A percentile compares a stretch with the other conserved stretches of the same genome.
Evolutionary conservation across 1,139 yeast genomes (phyloP).

Genomic region (Meyerozyma elateridarum): DNA sequence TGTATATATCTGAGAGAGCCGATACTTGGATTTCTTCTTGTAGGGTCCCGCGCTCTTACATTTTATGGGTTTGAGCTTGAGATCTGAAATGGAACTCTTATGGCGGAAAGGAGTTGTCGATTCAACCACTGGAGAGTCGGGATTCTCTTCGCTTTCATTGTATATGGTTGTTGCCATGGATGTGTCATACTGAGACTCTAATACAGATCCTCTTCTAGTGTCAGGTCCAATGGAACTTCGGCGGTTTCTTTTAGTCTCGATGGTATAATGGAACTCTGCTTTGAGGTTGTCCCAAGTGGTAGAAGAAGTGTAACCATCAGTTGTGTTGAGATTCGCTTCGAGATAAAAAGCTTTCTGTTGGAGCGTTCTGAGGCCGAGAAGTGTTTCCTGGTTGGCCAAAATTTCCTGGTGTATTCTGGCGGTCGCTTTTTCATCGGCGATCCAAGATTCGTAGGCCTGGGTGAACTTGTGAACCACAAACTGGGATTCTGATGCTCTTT

Average conservation of each 20-base stretch:
- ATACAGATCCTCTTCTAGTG: conserved; percentile 10
- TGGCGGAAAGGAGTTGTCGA: conserved; percentile 5
- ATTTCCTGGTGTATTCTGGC: not conserved
- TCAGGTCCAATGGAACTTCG: too few species aligned
- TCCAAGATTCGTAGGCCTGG: not conserved
- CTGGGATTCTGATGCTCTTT: not conserved
- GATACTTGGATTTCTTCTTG: conserved; percentile 39
- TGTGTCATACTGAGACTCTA: conserved; percentile 7
- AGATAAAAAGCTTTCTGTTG: conserved; percentile 30
- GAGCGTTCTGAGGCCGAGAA: conserved; percentile 27
- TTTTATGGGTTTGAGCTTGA: conserved; percentile 38
- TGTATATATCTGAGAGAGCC: conserved; percentile 36
- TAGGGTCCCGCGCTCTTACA: conserved; percentile 30
- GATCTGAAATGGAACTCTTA: conserved; percentile 32
- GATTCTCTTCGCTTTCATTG: not conserved
- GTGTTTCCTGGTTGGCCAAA: conserved; percentile 17
- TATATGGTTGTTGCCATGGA: not conserved
- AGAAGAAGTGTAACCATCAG: conserved; percentile 37
- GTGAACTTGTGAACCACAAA: not conserved
- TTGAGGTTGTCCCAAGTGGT: conserved; percentile 47
- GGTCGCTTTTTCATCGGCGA: not conserved
- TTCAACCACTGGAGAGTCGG: not conserved
- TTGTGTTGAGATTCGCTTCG: conserved; percentile 29
- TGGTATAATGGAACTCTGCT: conserved; percentile 32
- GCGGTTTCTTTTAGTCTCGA: too few species aligned